Base-by-base conservation (phyloP, 768 basidiomycete species). In the Strobilomyces confusus region DNA sequence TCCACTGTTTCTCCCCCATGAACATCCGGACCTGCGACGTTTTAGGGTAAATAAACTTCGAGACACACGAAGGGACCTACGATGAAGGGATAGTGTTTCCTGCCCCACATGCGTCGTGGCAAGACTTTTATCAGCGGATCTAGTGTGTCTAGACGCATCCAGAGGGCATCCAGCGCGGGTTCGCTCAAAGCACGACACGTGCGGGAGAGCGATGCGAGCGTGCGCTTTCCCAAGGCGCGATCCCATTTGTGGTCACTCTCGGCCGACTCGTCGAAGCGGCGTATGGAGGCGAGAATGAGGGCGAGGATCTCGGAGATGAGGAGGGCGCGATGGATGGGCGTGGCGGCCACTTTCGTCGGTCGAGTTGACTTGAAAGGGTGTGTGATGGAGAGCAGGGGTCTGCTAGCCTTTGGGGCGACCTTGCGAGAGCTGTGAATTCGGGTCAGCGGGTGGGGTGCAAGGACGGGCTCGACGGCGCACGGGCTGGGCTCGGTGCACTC, bases 1-100 rank as follows among this genome's bases (percentile, higher is more conserved):
- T 4, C 68, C 68, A 69, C 38, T 67, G 63, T 22, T 60, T 62
- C 41, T 67, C 60, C 20, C 65, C 54, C 58, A 66, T 53, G 43
- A 67, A 64, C 49, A 58, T 49, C 4, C 63, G 59, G 17, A 66
- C 49, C 64, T 66, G 44, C 19, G 32, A 29, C 1, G 17, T 44
- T 29, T 29, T 8, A 29, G 37, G 47, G 20, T 12, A 9, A 25
- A 43, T 26, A n/a, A 29, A 14, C 4, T 30, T 19, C 6, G 3
- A 11, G 15, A n/a, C n/a, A n/a, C 17, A 36, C 20, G 1, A 22
- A 9, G 42, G 29, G 22, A 58, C 64, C 34, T 29, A 67, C 65
- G 15, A 67, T 33, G 23, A 66, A 57, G 1, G 55, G 54, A 14
- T 51, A 60, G 25, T 45, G 58, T 48, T 57, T 66, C 32, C 56